Evolutionary conservation across 1,139 yeast genomes (phyloP).

Genomic region (Pichia sp.): DNA sequence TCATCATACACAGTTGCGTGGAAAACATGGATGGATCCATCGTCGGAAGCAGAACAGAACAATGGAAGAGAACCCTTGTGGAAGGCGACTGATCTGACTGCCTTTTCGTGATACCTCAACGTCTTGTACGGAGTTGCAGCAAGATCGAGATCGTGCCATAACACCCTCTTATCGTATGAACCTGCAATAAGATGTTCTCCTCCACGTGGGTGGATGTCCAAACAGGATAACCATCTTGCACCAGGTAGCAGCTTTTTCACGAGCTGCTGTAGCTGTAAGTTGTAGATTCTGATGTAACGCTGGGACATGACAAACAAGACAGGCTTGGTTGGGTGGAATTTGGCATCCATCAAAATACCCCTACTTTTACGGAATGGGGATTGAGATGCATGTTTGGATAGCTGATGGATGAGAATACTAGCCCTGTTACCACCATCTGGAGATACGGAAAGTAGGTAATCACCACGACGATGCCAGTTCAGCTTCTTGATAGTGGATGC

Average conservation of each 20-base stretch:
- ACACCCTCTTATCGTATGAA: conserved; percentile 88
- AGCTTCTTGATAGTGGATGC: conserved; percentile 71
- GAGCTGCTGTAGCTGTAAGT: conserved; percentile 78
- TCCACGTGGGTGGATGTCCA: conserved; percentile 85
- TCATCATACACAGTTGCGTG: conserved; percentile 97
- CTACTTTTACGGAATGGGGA: conserved; percentile 91
- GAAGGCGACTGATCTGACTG: conserved; percentile 83
- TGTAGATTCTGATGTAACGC: conserved; percentile 85
- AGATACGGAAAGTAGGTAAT: conserved; percentile 88
- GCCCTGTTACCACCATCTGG: conserved; percentile 80
- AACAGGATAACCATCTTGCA: conserved; percentile 87
- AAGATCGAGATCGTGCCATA: conserved; percentile 96
- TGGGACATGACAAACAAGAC: conserved; percentile 92
- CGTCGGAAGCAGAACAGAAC: conserved; percentile 96
- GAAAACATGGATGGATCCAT: conserved; percentile 89
- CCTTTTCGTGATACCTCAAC: conserved; percentile 88
- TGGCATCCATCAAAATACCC: conserved; percentile 94
- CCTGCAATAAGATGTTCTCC: conserved; percentile 94
- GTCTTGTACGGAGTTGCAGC: conserved; percentile 91
- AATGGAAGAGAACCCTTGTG: conserved; percentile 83
- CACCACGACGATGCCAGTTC: conserved; percentile 97
- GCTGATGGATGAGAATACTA: conserved; percentile 88
- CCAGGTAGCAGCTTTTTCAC: conserved; percentile 88
- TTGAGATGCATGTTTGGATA: conserved; percentile 93
- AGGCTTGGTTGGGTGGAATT: conserved; percentile 95